These are phyloP conservation scores for Scolecobasidium constrictum DNA, from an alignment of 2,329 filamentous ascomycete species.

Conservation along the genomic window DNA sequence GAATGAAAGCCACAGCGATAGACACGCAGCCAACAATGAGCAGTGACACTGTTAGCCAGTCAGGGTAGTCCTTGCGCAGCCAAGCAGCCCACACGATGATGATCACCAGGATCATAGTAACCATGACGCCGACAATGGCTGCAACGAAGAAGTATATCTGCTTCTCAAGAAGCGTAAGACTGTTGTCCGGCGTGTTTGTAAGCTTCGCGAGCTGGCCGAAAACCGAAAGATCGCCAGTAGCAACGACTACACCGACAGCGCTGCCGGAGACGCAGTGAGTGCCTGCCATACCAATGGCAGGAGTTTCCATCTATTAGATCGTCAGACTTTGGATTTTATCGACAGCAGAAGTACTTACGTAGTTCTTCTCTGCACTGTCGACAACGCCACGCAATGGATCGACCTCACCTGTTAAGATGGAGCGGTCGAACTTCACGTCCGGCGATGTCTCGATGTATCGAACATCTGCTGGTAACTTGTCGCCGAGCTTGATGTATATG, in stretches of 20 bases:
- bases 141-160: slow-evolving; percentile 64
- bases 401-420: slow-evolving; percentile 63
- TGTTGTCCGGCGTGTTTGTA: slow-evolving; percentile 57
- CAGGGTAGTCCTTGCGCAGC: slow-evolving; percentile 54
- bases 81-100: slow-evolving; percentile 60
- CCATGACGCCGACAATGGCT: slow-evolving; percentile 58
- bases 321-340: slow-evolving; percentile 9
- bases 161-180: slow-evolving; percentile 58
- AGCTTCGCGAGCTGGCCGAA: slow-evolving; percentile 62
- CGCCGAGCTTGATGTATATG: slow-evolving; percentile 50
- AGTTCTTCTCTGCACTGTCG: slow-evolving; percentile 38
- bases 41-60: slow-evolving; percentile 61
- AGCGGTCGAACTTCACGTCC: slow-evolving; percentile 62
- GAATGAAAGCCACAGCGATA: slow-evolving; percentile 65
- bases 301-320: slow-evolving; percentile 52
- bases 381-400: slow-evolving; percentile 52
- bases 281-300: slow-evolving; percentile 67
- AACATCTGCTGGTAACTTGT: slow-evolving; percentile 60
- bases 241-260: slow-evolving; percentile 56
- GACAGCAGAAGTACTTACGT: background rate
- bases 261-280: slow-evolving; percentile 65
- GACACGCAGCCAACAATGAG: slow-evolving; percentile 62
- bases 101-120: slow-evolving; percentile 53
- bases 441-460: slow-evolving; percentile 50
- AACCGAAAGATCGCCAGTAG: slow-evolving; percentile 61